Conservation (phyloP, 371 early-diverging fungal genomes). For the Batrachochytrium dendrobatidis region DNA sequence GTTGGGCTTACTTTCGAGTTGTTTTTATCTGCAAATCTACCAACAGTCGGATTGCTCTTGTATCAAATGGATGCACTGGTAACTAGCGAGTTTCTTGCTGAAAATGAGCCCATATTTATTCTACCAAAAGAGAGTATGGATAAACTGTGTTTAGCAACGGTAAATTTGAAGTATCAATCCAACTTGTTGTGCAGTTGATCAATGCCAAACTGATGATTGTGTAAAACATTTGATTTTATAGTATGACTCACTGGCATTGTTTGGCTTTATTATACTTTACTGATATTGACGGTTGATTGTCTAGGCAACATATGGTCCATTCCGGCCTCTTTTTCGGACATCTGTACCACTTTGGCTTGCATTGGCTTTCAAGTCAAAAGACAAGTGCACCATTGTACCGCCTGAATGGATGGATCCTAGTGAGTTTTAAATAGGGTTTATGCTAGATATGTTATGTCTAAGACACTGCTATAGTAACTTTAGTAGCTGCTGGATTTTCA, state of each 20-base stretch:
- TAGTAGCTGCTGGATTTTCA: too few species aligned
- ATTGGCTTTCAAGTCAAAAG: slow-evolving; percentile 67
- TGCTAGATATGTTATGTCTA: background rate
- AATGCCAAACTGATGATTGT: background rate
- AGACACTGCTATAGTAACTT: too few species aligned
- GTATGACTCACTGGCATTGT: slow-evolving; percentile 5
- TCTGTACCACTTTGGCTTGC: slow-evolving; percentile 86
- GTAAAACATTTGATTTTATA: background rate
- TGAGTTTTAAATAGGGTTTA: slow-evolving; percentile 21
- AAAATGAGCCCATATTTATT: slow-evolving; percentile 62
- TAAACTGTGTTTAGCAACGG: slow-evolving; percentile 9
- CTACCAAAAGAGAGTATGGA: slow-evolving; percentile 58
- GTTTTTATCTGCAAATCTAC: too few species aligned
- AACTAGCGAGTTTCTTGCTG: slow-evolving; percentile 65
- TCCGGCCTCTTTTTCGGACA: slow-evolving; percentile 63
- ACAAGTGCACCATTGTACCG: slow-evolving; percentile 72
- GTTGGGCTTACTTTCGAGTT: too few species aligned
- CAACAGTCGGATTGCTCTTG: too few species aligned
- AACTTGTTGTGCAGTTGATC: slow-evolving; percentile 19
- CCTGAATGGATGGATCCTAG: slow-evolving; percentile 75
- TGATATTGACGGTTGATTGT: too few species aligned
- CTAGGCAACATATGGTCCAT: slow-evolving; percentile 64
- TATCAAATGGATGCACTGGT: too few species aligned
- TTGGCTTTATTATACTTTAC: background rate
- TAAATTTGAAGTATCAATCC: slow-evolving; percentile 63